Base-by-base conservation (phyloP, 768 basidiomycete species). In the Podaxis sp. region DNA sequence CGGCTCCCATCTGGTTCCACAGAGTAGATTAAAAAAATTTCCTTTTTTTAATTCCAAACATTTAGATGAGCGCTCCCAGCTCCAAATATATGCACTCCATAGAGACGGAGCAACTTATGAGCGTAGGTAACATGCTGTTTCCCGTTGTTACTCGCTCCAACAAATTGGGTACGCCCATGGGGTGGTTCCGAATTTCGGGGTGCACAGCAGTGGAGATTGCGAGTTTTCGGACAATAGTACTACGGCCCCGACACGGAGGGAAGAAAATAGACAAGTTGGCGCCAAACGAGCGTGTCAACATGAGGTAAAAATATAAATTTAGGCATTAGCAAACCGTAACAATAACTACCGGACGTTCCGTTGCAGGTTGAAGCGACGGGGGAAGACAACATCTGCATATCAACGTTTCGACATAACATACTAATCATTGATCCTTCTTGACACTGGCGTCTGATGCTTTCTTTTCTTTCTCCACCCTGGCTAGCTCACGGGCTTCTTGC, bases 401-500 rank as follows among this genome's bases (percentile, higher is more conserved):
- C 44, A 54, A 12, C 46, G 20, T 53, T 53, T 22, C 37, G 37
- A n/a, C 44, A n/a, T 24, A 60, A 38, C 40, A 55, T 54, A 30
- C 48, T 53, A 61, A 65, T 69, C 66, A 80, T 65, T 80, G 77
- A 44, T 76, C 72, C 70, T 82, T 82, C 71, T 80, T 79, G 67
- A 71, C 73, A 49, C 57, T 66, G 20, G 69, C 63, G 28, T 63
- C 66, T 8, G 66, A 68, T 44, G 65, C 60, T 70, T 70, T 71
- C 60, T 73, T 73, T 66, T 71, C 72, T 36, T 65, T 56, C 52
- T 72, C 71, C 26, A 48, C 41, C 59, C 54, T 50, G 41, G 76
- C 73, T n/a, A 75, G 62, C 60, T 77, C 80, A 65, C 76, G 79
- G 46, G 81, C 82, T 68, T 91, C 91, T 53, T 77, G 66, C 30